Percentiles rank a stretch among this genome's conserved stretches.
Conservation (phyloP, 176 grass and related monocot species). For the Aegilops speltoides region DNA sequence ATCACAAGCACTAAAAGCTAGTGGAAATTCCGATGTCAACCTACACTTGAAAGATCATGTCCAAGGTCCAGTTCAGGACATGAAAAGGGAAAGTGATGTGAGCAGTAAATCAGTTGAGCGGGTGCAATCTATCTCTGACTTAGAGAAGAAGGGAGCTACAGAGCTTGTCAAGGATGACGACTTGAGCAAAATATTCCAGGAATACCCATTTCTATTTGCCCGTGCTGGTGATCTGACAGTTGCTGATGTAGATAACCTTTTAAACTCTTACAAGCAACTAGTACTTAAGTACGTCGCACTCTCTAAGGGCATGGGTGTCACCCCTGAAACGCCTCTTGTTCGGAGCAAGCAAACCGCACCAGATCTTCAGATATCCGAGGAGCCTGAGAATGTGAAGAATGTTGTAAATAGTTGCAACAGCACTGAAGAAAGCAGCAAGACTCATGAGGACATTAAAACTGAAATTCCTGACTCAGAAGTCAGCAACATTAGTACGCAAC, state of each 20-base stretch:
- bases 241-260: conserved; percentile 84
- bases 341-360: conserved; percentile 28
- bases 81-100: conserved; percentile 45
- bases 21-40: conserved; percentile 37
- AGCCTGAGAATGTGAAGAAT: conserved; percentile 33
- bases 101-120: conserved; percentile 37
- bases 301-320: conserved; percentile 64
- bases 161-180: conserved; percentile 83
- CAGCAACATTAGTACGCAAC: background rate
- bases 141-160: conserved; percentile 74
- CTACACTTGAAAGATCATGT: conserved; percentile 37
- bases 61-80: conserved; percentile 40
- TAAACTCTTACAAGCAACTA: conserved; percentile 87
- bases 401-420: conserved; percentile 24
- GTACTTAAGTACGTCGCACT: conserved; percentile 71
- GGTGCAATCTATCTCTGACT: conserved; percentile 49
- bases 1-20: conserved; percentile 34
- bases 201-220: conserved; percentile 83
- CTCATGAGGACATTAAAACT: conserved; percentile 13
- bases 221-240: conserved; percentile 83
- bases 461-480: conserved; percentile 41
- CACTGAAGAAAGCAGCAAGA: conserved; percentile 32
- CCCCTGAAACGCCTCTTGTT: conserved; percentile 29
- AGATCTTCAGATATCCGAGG: conserved; percentile 30
- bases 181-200: conserved; percentile 65